phyloP scores from a whole-genome alignment of 2,329 filamentous ascomycete genomes.

The Pseudonectria buxi region DNA sequence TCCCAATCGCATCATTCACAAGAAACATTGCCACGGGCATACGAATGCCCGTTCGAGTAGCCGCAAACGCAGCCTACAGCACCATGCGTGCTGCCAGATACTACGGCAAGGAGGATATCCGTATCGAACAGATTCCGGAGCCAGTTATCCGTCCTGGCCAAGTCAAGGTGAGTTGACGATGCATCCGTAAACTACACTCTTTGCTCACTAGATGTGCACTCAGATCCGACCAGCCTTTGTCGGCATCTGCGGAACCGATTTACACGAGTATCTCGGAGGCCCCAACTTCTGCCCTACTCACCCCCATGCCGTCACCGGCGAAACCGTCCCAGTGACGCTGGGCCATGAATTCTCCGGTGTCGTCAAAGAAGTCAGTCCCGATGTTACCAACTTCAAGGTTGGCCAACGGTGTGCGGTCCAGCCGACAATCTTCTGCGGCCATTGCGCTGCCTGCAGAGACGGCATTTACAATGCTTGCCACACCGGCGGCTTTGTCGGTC shows the following conservation, averaged over 20 bases:
- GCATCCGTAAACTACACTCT: accelerated
- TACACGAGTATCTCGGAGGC: slow-evolving; percentile 27
- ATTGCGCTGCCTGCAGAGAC: slow-evolving; percentile 47
- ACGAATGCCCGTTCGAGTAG: too few species aligned
- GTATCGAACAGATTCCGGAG: slow-evolving; percentile 44
- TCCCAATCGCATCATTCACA: too few species aligned
- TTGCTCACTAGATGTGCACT: neutral
- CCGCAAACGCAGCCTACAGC: neutral
- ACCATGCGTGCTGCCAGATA: slow-evolving; percentile 48
- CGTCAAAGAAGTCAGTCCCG: slow-evolving; percentile 50
- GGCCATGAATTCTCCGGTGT: slow-evolving; percentile 61
- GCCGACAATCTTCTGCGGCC: slow-evolving; percentile 51
- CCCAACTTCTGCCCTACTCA: slow-evolving; percentile 35
- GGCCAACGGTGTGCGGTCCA: slow-evolving; percentile 54
- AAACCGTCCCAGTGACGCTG: slow-evolving; percentile 51
- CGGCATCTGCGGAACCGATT: slow-evolving; percentile 42
- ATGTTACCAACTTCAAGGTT: slow-evolving; percentile 38
- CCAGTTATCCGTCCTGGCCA: slow-evolving; percentile 42
- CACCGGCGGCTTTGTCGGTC: slow-evolving; percentile 28
- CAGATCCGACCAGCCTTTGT: slow-evolving; percentile 31
- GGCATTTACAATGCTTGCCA: slow-evolving; percentile 53
- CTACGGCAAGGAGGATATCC: slow-evolving; percentile 48
- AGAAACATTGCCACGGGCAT: too few species aligned
- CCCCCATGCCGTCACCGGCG: slow-evolving; percentile 52
- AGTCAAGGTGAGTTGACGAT: slow-evolving; percentile 27